phyloP scores from a whole-genome alignment of 768 basidiomycete genomes.

The Pleurotus pulmonarius region DNA sequence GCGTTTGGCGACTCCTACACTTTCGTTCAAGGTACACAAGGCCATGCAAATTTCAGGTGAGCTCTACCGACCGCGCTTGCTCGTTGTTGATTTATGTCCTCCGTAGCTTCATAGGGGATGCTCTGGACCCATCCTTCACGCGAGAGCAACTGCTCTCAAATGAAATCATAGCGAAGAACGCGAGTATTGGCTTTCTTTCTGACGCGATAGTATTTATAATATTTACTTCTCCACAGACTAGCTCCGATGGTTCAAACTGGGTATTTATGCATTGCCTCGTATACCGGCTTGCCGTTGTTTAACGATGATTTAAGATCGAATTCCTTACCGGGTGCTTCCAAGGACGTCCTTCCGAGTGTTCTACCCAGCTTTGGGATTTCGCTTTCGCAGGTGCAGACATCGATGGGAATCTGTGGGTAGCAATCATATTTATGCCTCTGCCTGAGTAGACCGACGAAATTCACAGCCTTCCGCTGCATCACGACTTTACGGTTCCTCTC shows the following conservation, averaged over 20 bases:
- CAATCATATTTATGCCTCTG: neutral
- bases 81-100: neutral
- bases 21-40: slow-evolving; percentile 47
- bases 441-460: neutral
- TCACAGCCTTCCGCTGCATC: slow-evolving; percentile 41
- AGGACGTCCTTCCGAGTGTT: slow-evolving; percentile 39
- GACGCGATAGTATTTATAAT: neutral
- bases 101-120: slow-evolving; percentile 48
- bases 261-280: slow-evolving; percentile 18
- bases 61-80: neutral
- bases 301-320: slow-evolving; percentile 32
- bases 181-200: slow-evolving; percentile 14
- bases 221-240: slow-evolving; percentile 31
- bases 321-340: slow-evolving; percentile 48
- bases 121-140: slow-evolving; percentile 36
- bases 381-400: slow-evolving; percentile 53
- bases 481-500: slow-evolving; percentile 42
- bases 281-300: neutral
- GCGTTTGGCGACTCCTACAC: slow-evolving; percentile 58
- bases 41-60: slow-evolving; percentile 48
- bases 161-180: slow-evolving; percentile 43
- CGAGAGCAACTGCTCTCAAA: slow-evolving; percentile 35
- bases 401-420: slow-evolving; percentile 29
- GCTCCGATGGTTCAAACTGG: slow-evolving; percentile 54
- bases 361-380: slow-evolving; percentile 50